Conservation (phyloP, 2,329 filamentous ascomycete genomes). For the Ceratocystiopsis sp. region DNA sequence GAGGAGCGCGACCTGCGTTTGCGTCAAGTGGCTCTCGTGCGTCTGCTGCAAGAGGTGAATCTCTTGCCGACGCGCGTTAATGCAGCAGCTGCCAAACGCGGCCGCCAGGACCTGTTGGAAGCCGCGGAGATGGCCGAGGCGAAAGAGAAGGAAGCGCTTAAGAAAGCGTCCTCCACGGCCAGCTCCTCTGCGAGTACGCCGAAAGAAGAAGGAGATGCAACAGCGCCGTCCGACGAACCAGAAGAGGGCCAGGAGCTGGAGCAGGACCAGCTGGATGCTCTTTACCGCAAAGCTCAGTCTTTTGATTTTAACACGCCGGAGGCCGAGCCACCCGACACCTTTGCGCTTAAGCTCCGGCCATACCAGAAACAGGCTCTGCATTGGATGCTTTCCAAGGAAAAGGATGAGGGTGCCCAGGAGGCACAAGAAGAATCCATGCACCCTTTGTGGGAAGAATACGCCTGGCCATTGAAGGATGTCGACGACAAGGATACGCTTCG, state of each 20-base stretch:
- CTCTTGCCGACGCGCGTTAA: constrained; percentile 61
- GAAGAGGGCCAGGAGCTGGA: constrained; percentile 87
- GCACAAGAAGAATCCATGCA: constrained; percentile 63
- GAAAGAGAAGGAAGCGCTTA: constrained; percentile 38
- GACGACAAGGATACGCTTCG: constrained; percentile 59
- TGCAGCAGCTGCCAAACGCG: constrained; percentile 56
- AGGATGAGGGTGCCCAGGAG: constrained; percentile 39
- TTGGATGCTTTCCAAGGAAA: constrained; percentile 95
- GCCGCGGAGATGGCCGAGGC: constrained; percentile 82
- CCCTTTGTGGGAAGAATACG: constrained; percentile 91
- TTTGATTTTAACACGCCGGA: constrained; percentile 90
- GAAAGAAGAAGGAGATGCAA: constrained; percentile 15
- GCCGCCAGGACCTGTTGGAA: constrained; percentile 66
- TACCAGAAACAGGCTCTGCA: constrained; percentile 92
- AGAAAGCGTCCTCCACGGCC: constrained; percentile 6
- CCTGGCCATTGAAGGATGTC: constrained; percentile 74
- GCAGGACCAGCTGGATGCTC: constrained; percentile 80
- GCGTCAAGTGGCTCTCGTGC: constrained; percentile 75
- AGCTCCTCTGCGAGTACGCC: not conserved
- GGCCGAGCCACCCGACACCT: constrained; percentile 66
- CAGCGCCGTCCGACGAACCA: constrained; percentile 35
- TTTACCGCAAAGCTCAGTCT: constrained; percentile 92
- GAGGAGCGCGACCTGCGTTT: constrained; percentile 74
- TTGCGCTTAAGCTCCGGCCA: constrained; percentile 66
- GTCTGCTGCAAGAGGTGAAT: constrained; percentile 77